Base-by-base conservation (phyloP, 306 rosid species). In the Corylus heterophylla region DNA sequence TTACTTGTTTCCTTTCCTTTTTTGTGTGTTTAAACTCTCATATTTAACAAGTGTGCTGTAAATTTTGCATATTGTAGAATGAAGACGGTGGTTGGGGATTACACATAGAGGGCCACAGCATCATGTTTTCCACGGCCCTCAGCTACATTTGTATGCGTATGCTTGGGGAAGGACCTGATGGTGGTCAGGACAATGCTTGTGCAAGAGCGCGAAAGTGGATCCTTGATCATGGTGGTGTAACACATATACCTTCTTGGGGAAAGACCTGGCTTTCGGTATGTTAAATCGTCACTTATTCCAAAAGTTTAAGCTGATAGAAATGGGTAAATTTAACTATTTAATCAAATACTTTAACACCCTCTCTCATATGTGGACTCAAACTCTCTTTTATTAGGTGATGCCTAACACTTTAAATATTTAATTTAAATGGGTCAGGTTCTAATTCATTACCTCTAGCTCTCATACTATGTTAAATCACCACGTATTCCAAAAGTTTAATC, bases 51-150 rank as follows among this genome's bases (percentile, higher is more conserved):
- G 5, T 20, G 0, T 58, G 5, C 8, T 58, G 5, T 8, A 20
- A 58, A 58, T 8, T 20, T 58, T 58, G 35, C 3, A 58, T 58
- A 13, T 27, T 25, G 44, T 42, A 76, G 81, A 78, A 78, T 18
- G 76, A 45, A 70, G 81, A 78, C 56, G 81, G 81, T 12, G 81
- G 76, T 0, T 67, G 72, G 72, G 72, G 72, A 67, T 2, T 77
- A 5, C 47, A 54, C 20, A 54, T 77, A 8, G 51, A 0, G 42
- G 61, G 76, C 12, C 59, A 56, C 6, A 70, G 76, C 39, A 69
- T 42, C 61, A 78, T 78, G 81, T 63, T 78, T 29, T 6, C 76
- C 14, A 70, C 76, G 1, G 54, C 50, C 3, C 9, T 78, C 20
- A 55, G 55, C 61, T 78, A 78, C 22, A 12, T 78, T 10, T 44